phyloP scores from a whole-genome alignment of 345 rosid species.

The Populus tremula region DNA sequence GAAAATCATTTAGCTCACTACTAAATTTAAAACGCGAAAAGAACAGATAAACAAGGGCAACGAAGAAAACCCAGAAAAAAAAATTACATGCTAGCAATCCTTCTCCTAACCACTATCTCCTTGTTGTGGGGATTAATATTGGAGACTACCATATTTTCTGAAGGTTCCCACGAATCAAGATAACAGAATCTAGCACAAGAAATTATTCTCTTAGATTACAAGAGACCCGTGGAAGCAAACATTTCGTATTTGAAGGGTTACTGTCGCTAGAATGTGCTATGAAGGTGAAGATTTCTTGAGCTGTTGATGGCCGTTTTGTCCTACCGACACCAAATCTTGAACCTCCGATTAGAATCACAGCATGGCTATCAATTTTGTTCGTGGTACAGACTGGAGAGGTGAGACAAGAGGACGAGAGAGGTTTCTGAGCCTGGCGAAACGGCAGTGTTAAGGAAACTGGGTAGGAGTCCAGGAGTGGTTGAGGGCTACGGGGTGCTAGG shows the following conservation, averaged over 20 bases:
- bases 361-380: not conserved
- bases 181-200: not conserved
- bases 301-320: not conserved
- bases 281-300: not conserved
- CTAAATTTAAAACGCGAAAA: not conserved
- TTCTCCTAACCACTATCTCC: constrained; percentile 50
- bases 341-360: not conserved
- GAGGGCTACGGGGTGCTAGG: not conserved
- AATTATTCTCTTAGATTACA: not conserved
- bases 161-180: not conserved
- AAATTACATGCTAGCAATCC: constrained; percentile 63
- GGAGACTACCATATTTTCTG: constrained; percentile 1
- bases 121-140: constrained; percentile 10
- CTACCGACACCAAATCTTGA: not conserved
- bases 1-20: too few relatives aligned
- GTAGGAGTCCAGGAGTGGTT: not conserved
- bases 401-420: not conserved
- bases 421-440: not conserved
- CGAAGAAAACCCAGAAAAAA: constrained; percentile 1
- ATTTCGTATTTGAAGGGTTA: not conserved
- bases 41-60: not conserved
- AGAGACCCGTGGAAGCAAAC: not conserved
- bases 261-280: not conserved
- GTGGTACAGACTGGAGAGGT: not conserved
- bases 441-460: not conserved